Evolutionary conservation across 192 early-diverging fungal genomes (phyloP), one percentile per base, ranked within the genome.

Genomic region (Rhizoclosmatium globosum): DNA sequence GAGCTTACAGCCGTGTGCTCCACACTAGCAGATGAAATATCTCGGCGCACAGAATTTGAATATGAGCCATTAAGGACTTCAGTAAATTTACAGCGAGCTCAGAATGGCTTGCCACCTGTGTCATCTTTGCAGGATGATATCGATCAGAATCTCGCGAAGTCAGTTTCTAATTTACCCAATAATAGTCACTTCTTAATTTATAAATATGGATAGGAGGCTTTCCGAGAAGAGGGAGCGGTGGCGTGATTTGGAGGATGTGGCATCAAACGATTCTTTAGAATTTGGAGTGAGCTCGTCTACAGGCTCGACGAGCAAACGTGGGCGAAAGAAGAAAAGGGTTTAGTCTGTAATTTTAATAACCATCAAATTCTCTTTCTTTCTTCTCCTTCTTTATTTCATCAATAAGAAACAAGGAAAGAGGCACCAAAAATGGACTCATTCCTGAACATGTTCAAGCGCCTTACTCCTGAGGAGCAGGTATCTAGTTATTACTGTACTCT

Each of bases 381-480:
- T 31, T 31, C 31, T 31, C 31, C 31, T 31, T 31, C 31, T 31
- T 31, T 31, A 31, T 31, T 31, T 31, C 31, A 31, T 31, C 31
- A 31, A 31, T 31, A 31, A 31, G 31, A 31, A 31, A 31, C 31
- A 31, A 31, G 31, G 31, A 31, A 31, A 31, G 31, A 31, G 31
- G 31, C 31, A 31, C 31, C 31, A 31, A 45, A 42, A 42, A 71
- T 71, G 69, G 44, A 71, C 69, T 31, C 21, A n/a, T 71, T 71
- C 53, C 53, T 71, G 19, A 71, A 71, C 1, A 6, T 82, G 13
- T 81, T 83, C 60, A 87, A 85, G 68, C 39, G 60, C 53, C 82
- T 82, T 9, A 81, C 87, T 7, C 87, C 87, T 23, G 87, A 88
- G 70, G 87, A 88, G 65, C 87, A 84, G 76, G 86, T 84, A 47